phyloP scores from a whole-genome alignment of 495 filamentous ascomycete species.

The Neurospora hispaniola region DNA sequence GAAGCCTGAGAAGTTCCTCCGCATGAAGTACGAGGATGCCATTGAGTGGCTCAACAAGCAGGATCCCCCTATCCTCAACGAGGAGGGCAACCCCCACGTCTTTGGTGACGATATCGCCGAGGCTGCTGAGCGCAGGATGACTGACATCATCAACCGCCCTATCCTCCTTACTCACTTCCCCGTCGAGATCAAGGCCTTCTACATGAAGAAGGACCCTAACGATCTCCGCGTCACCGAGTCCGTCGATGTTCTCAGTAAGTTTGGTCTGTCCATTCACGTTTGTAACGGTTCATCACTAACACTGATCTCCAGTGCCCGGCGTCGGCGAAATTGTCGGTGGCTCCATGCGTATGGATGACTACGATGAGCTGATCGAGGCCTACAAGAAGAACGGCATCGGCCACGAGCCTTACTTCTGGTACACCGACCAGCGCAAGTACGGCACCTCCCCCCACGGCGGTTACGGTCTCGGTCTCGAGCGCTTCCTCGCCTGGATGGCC shows the following conservation, averaged over 20 bases:
- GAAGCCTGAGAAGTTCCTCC: slow-evolving; percentile 72
- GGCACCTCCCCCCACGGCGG: slow-evolving; percentile 90
- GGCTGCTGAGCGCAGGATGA: slow-evolving; percentile 94
- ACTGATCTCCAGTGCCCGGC: slow-evolving; percentile 29
- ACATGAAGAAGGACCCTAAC: slow-evolving; percentile 85
- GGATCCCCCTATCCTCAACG: slow-evolving; percentile 69
- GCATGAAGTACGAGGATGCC: slow-evolving; percentile 91
- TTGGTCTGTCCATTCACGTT: not conserved
- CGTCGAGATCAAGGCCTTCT: slow-evolving; percentile 96
- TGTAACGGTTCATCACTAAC: too few relatives aligned
- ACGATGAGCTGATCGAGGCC: slow-evolving; percentile 82
- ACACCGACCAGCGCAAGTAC: slow-evolving; percentile 97
- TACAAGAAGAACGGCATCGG: slow-evolving; percentile 83
- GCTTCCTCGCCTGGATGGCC: slow-evolving; percentile 94
- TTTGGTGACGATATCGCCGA: slow-evolving; percentile 99
- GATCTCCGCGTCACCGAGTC: slow-evolving; percentile 90
- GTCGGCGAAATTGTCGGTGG: slow-evolving; percentile 97
- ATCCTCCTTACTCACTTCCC: slow-evolving; percentile 98
- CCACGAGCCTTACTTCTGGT: slow-evolving; percentile 92
- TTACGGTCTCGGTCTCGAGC: slow-evolving; percentile 90
- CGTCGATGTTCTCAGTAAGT: slow-evolving; percentile 68
- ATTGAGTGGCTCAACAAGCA: slow-evolving; percentile 88
- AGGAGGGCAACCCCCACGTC: slow-evolving; percentile 76
- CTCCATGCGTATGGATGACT: slow-evolving; percentile 89
- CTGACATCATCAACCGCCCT: slow-evolving; percentile 84